phyloP scores from a whole-genome alignment of 768 basidiomycete genomes.

The Mycena rosella region DNA sequence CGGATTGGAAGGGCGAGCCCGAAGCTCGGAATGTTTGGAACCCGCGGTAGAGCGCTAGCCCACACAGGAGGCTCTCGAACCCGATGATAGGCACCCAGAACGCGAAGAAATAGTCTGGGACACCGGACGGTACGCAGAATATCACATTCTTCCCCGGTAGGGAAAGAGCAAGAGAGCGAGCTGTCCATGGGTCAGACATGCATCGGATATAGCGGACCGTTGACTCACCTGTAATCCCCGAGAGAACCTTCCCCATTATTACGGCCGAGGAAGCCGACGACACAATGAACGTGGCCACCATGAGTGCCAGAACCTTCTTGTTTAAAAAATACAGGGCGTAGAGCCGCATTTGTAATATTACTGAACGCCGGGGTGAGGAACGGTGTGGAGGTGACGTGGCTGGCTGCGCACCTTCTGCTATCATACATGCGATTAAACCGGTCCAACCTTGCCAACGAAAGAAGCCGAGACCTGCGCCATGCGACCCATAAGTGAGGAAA shows the following conservation, averaged over 20 bases:
- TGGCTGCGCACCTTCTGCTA: slow-evolving; percentile 62
- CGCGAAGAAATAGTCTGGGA: slow-evolving; percentile 60
- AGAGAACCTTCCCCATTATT: slow-evolving; percentile 62
- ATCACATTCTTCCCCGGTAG: slow-evolving; percentile 36
- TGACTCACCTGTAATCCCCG: slow-evolving; percentile 54
- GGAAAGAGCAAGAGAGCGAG: slow-evolving; percentile 37
- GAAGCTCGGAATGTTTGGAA: slow-evolving; percentile 56
- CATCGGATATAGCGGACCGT: neutral
- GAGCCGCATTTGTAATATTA: slow-evolving; percentile 72
- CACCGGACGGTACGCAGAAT: slow-evolving; percentile 57
- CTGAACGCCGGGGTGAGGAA: slow-evolving; percentile 43
- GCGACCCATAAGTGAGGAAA: neutral
- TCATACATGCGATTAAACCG: slow-evolving; percentile 64
- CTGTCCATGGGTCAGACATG: neutral
- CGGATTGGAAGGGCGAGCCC: slow-evolving; percentile 55
- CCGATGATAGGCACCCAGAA: slow-evolving; percentile 73
- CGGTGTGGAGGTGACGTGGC: too few relatives aligned
- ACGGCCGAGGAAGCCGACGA: slow-evolving; percentile 56
- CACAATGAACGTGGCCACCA: slow-evolving; percentile 56
- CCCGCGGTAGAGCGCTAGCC: slow-evolving; percentile 63
- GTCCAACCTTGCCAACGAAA: slow-evolving; percentile 75
- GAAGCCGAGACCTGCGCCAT: slow-evolving; percentile 54
- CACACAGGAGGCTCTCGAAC: slow-evolving; percentile 67
- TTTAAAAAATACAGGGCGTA: slow-evolving; percentile 71
- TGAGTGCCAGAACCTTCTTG: slow-evolving; percentile 62